Evolutionary conservation across 2,329 filamentous ascomycete genomes (phyloP).

Genomic region (Stachybotrys echinatus): DNA sequence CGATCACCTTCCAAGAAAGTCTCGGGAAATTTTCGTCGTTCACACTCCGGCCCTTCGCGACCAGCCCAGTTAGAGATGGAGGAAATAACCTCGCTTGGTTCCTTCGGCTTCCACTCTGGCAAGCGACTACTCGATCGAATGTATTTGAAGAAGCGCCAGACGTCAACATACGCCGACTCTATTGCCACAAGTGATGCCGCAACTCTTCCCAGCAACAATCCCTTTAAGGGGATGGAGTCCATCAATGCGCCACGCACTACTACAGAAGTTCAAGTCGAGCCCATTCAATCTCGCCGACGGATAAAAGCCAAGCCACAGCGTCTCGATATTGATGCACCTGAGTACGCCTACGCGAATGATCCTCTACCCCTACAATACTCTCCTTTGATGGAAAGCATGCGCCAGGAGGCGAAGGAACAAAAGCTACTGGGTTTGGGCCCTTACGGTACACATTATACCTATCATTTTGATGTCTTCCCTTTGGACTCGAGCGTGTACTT

Average conservation of each 20-base stretch:
- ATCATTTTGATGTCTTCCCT: conserved; percentile 59
- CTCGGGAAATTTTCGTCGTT: conserved; percentile 5
- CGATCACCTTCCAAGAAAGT: not conserved
- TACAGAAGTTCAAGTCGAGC: not conserved
- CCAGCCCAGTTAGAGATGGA: conserved; percentile 54
- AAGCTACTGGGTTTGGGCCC: conserved; percentile 50
- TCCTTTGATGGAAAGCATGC: conserved; percentile 5
- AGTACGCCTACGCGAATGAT: conserved; percentile 48
- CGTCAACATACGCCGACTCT: conserved; percentile 3
- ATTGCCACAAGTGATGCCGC: not conserved
- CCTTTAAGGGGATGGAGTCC: conserved; percentile 4
- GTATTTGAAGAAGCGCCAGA: conserved; percentile 36
- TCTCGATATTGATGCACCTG: conserved; percentile 45
- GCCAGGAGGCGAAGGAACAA: conserved; percentile 11
- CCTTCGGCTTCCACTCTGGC: conserved; percentile 38
- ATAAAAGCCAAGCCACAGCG: conserved; percentile 38
- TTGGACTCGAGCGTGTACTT: conserved; percentile 52
- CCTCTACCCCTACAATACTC: conserved; percentile 29
- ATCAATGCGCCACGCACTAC: conserved; percentile 5
- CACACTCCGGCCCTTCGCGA: conserved; percentile 20
- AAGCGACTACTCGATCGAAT: conserved; percentile 52
- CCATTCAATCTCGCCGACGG: conserved; percentile 6
- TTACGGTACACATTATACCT: conserved; percentile 56
- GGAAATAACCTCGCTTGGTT: conserved; percentile 25
- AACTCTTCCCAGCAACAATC: not conserved